phyloP scores from a whole-genome alignment of 2,329 filamentous ascomycete species.

The Arthrobotrys conoides region DNA sequence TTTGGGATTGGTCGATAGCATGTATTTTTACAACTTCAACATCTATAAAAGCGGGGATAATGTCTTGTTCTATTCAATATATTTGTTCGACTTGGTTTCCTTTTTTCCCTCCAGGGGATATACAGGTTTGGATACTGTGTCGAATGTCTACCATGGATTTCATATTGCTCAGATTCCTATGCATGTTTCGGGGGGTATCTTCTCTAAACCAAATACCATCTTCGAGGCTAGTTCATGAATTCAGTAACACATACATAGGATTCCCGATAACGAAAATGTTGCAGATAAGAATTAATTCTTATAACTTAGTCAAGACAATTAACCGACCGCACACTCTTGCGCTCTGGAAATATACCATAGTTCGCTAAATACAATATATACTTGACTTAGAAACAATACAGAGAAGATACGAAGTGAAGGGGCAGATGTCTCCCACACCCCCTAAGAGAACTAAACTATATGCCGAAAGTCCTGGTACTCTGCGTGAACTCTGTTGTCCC shows the following conservation, averaged over 20 bases:
- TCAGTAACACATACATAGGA: neutral
- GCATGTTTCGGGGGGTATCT: no score
- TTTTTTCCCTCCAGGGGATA: no score
- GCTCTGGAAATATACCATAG: neutral
- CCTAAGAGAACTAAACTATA: slow-evolving; percentile 19
- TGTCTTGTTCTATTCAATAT: neutral
- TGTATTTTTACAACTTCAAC: slow-evolving; percentile 14
- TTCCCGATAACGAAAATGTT: neutral
- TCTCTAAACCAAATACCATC: no score
- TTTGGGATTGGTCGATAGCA: slow-evolving; percentile 64
- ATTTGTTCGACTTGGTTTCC: neutral
- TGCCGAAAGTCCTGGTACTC: slow-evolving; percentile 28
- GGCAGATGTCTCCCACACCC: neutral
- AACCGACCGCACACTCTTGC: neutral
- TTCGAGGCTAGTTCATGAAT: no score
- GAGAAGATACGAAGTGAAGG: neutral
- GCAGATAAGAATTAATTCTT: neutral
- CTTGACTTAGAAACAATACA: neutral
- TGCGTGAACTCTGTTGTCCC: slow-evolving; percentile 23
- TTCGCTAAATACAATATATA: slow-evolving; percentile 25
- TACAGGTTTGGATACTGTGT: no score
- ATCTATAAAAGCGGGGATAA: slow-evolving; percentile 1
- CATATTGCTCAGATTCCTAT: no score
- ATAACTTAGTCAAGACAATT: neutral
- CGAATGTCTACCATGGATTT: no score